phyloP scores from a whole-genome alignment of 345 rosid genomes.

The Hibiscus tridactylites region DNA sequence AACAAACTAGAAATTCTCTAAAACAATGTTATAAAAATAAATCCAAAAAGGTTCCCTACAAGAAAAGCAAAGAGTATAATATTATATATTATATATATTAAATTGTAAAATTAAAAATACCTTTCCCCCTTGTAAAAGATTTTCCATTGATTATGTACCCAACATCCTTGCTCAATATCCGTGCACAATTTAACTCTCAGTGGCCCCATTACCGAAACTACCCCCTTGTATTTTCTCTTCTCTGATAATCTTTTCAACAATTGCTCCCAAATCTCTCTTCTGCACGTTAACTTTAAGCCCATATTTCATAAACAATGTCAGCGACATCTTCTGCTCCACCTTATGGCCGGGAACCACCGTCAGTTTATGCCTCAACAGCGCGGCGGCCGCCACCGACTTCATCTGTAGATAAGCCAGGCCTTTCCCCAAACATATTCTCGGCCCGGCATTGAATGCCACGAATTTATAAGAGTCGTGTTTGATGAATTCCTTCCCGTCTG shows the following conservation, averaged over 20 bases:
- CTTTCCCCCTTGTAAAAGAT: neutral
- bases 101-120: slow-evolving; percentile 6
- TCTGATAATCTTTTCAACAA: slow-evolving; percentile 22
- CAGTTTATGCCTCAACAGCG: slow-evolving; percentile 60
- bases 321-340: slow-evolving; percentile 97
- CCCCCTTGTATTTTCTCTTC: slow-evolving; percentile 16
- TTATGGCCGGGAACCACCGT: slow-evolving; percentile 62
- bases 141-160: neutral
- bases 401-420: slow-evolving; percentile 83
- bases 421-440: slow-evolving; percentile 79
- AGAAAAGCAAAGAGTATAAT: neutral
- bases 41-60: neutral
- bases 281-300: slow-evolving; percentile 66
- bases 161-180: neutral
- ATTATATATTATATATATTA: neutral
- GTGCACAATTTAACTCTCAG: slow-evolving; percentile 5
- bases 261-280: slow-evolving; percentile 45
- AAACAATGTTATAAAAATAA: slow-evolving; percentile 18
- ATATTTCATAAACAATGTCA: slow-evolving; percentile 82
- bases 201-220: neutral
- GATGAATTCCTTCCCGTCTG: slow-evolving; percentile 38
- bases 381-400: slow-evolving; percentile 86
- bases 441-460: slow-evolving; percentile 97
- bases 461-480: slow-evolving; percentile 67
- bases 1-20: neutral